Evolutionary conservation across 2,329 filamentous ascomycete species (phyloP).

Genomic region (Penicillium paneum): DNA sequence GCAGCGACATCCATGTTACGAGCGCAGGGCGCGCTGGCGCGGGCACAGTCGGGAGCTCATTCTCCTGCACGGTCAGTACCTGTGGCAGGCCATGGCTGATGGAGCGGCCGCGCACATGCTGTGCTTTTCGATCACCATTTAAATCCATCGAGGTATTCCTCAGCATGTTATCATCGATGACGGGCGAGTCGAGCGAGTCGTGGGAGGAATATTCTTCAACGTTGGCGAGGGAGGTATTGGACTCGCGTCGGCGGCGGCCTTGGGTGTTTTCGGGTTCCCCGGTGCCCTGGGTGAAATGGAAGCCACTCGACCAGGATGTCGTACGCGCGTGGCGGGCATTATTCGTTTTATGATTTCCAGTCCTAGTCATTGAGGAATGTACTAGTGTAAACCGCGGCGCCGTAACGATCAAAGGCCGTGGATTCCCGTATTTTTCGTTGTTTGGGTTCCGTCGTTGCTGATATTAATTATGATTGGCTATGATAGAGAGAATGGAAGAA

Average conservation of each 20-base stretch:
- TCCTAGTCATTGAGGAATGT: slow-evolving; percentile 26
- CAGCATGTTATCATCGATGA: slow-evolving; percentile 26
- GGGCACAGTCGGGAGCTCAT: slow-evolving; percentile 16
- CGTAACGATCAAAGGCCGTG: slow-evolving; percentile 4
- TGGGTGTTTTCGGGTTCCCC: slow-evolving; percentile 25
- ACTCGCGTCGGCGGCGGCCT: slow-evolving; percentile 34
- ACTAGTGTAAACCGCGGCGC: slow-evolving; percentile 17
- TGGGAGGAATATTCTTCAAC: slow-evolving; percentile 28
- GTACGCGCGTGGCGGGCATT: slow-evolving; percentile 37
- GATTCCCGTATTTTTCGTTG: slow-evolving; percentile 19
- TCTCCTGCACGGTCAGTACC: slow-evolving; percentile 18
- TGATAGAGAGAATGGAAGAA: neutral
- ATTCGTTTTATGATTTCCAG: slow-evolving; percentile 26
- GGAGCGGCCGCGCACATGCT: slow-evolving; percentile 31
- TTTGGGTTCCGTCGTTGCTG: neutral
- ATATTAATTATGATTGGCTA: slow-evolving; percentile 6
- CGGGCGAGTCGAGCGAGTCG: slow-evolving; percentile 21
- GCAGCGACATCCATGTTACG: slow-evolving; percentile 43
- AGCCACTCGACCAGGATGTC: slow-evolving; percentile 37
- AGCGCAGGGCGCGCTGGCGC: slow-evolving; percentile 21
- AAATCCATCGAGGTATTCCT: slow-evolving; percentile 34
- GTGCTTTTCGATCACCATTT: slow-evolving; percentile 17
- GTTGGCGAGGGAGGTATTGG: slow-evolving; percentile 32
- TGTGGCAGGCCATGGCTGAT: slow-evolving; percentile 25
- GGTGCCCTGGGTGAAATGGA: slow-evolving; percentile 23